Percentiles rank a stretch among this genome's conserved stretches.
Evolutionary conservation across 805 yeast genomes (phyloP).

Genomic region (Yarrowia sp.): DNA sequence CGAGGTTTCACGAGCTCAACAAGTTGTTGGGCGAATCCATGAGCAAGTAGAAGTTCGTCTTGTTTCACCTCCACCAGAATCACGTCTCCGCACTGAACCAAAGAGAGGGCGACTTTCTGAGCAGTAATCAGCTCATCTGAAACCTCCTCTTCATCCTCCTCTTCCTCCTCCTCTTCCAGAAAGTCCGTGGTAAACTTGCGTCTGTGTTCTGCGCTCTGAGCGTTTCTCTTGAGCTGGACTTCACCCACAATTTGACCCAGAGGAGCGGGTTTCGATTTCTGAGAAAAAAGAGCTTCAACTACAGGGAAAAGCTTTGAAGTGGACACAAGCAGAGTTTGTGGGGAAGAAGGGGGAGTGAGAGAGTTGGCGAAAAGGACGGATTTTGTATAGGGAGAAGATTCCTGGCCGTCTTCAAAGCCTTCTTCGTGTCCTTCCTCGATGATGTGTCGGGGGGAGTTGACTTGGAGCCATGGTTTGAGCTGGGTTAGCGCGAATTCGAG

Average conservation of each 20-base stretch:
- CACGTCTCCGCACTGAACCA: neutral
- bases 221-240: conserved; percentile 2
- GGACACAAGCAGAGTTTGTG: neutral
- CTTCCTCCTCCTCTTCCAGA: conserved; percentile 6
- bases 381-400: conserved; percentile 3
- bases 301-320: neutral
- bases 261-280: neutral
- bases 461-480: conserved; percentile 44
- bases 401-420: conserved; percentile 23
- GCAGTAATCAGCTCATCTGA: neutral
- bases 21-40: conserved; percentile 4
- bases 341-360: neutral
- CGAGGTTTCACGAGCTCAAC: neutral
- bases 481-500: conserved; percentile 12
- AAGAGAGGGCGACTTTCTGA: neutral
- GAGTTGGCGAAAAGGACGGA: conserved; percentile 5
- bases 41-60: conserved; percentile 4
- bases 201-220: neutral
- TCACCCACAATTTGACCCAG: conserved; percentile 7
- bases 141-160: neutral
- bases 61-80: neutral
- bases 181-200: conserved; percentile 3
- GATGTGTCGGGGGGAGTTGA: conserved; percentile 52
- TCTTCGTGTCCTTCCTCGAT: conserved; percentile 38
- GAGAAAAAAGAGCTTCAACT: neutral